phyloP scores from a whole-genome alignment of 164 flowering plant genomes.

The Berberis thunbergii region DNA sequence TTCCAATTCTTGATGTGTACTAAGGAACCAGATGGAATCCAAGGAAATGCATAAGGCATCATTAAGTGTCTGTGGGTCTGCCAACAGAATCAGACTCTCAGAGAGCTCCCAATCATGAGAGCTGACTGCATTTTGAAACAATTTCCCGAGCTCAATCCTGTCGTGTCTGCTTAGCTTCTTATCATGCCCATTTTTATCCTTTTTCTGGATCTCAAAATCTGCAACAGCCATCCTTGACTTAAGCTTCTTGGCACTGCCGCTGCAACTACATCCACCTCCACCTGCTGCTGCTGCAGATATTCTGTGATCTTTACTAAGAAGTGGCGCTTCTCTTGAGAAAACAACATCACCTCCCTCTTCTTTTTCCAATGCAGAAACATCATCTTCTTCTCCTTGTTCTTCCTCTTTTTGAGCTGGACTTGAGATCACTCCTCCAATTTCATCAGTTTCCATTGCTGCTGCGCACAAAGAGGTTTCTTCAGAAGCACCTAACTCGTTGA shows the following conservation, averaged over 20 bases:
- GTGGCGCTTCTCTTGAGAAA: slow-evolving; percentile 59
- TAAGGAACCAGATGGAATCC: slow-evolving; percentile 87
- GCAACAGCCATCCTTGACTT: slow-evolving; percentile 37
- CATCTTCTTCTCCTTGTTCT: slow-evolving; percentile 2
- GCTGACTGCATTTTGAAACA: slow-evolving; percentile 82
- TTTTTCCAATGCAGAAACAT: slow-evolving; percentile 15
- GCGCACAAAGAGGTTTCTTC: slow-evolving; percentile 19
- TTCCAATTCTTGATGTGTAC: slow-evolving; percentile 50
- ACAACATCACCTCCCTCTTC: slow-evolving; percentile 56
- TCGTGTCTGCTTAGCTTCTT: slow-evolving; percentile 69
- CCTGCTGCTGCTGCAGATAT: slow-evolving; percentile 7
- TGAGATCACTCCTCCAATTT: slow-evolving; percentile 11
- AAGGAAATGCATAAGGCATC: slow-evolving; percentile 82
- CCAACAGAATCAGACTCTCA: slow-evolving; percentile 62
- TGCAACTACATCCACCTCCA: slow-evolving; percentile 13
- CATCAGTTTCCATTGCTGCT: slow-evolving; percentile 44
- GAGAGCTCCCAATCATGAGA: slow-evolving; percentile 83
- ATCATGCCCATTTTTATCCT: slow-evolving; percentile 37
- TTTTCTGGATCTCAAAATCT: slow-evolving; percentile 37
- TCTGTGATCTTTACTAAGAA: slow-evolving; percentile 28
- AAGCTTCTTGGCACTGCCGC: slow-evolving; percentile 43
- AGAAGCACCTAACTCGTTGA: slow-evolving; percentile 15
- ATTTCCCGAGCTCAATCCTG: slow-evolving; percentile 68
- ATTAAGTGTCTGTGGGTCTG: slow-evolving; percentile 79
- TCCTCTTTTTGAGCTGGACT: slow-evolving; percentile 14